These are phyloP conservation scores for Camellia oleifera DNA, from an alignment of 179 eudicot genomes.

Conservation along the genomic window DNA sequence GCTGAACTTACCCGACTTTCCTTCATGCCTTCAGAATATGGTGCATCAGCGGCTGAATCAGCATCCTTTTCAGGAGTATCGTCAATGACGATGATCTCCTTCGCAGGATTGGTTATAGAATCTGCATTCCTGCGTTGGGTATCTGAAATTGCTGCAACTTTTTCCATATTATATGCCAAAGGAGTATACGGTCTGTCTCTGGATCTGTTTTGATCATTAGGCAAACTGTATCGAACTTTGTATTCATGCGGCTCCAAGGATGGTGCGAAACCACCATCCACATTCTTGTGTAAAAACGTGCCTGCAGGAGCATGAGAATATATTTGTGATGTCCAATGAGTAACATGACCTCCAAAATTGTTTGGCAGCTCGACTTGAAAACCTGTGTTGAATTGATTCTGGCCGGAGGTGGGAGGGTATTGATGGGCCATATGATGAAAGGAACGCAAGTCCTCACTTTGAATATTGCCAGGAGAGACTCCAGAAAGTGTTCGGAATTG, in stretches of 20 bases:
- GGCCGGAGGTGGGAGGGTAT: constrained; percentile 6
- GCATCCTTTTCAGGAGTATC: constrained; percentile 26
- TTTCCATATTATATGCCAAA: constrained; percentile 14
- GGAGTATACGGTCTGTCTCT: constrained; percentile 5
- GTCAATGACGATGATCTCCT: constrained; percentile 37
- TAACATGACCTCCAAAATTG: constrained; percentile 15
- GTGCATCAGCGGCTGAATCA: constrained; percentile 6
- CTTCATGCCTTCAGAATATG: constrained; percentile 6
- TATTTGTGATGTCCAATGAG: constrained; percentile 4
- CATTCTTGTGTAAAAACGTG: constrained; percentile 13
- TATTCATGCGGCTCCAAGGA: constrained; percentile 18
- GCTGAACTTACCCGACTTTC: constrained; percentile 9
- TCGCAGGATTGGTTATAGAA: constrained; percentile 9
- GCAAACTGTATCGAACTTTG: constrained; percentile 10
- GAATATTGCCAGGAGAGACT: constrained; percentile 5
- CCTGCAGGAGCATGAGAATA: constrained; percentile 14
- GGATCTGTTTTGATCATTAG: constrained; percentile 13
- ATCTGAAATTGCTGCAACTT: constrained; percentile 9
- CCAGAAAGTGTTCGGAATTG: constrained; percentile 9
- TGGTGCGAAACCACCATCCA: constrained; percentile 16
- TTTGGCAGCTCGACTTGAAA: constrained; percentile 11
- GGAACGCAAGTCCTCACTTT: constrained; percentile 12
- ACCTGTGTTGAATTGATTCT: constrained; percentile 1
- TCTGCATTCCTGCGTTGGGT: constrained; percentile 1
- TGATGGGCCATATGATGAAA: constrained; percentile 16